Evolutionary conservation across 2,329 filamentous ascomycete species (phyloP), one percentile per base, ranked within the genome.

Genomic region (Aspergillus sp.): DNA sequence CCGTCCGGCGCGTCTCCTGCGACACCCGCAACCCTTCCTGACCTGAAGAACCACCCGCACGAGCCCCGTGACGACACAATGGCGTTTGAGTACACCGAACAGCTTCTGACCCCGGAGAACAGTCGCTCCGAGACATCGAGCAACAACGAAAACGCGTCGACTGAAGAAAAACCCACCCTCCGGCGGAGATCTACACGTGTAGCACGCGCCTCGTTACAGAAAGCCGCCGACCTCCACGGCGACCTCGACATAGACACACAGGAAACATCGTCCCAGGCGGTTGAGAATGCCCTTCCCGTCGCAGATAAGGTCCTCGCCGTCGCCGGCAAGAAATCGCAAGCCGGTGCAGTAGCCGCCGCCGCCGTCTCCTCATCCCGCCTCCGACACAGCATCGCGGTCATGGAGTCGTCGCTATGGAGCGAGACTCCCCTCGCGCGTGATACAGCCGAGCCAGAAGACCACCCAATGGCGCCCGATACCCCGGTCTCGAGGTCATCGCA

Each of bases 61-160:
- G 63, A 64, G 47, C 61, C 55, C 51, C 48, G 57, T 50, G 64
- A 69, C 47, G 65, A 68, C 49, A 58, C 60, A 49, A 69, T 66
- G 59, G 63, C 57, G 45, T 61, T 71, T 35, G 68, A 73, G 45
- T 63, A 70, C 16, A 64, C 69, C 16, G 69, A 70, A 59, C 69
- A 73, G 54, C 64, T 73, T n/a, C 64, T 74, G 16, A 75, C 73
- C 2, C 73, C 73, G 49, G 72, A 73, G 50, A 72, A 72, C 38
- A 74, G 73, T 54, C 70, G 68, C 49, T 75, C 72, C n/a, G 72
- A 74, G 51, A 73, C 70, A 2, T 73, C 72, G 4, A 74, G 71
- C 59, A 70, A 69, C 57, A 68, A 68, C 59, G 68, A 70, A 52
- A 66, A 69, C 59, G 65, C 65, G 58, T 65, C 61, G 11, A 58